These are phyloP conservation scores for Didymella glomerata DNA, from an alignment of 2,329 filamentous ascomycete species.

Conservation along the genomic window DNA sequence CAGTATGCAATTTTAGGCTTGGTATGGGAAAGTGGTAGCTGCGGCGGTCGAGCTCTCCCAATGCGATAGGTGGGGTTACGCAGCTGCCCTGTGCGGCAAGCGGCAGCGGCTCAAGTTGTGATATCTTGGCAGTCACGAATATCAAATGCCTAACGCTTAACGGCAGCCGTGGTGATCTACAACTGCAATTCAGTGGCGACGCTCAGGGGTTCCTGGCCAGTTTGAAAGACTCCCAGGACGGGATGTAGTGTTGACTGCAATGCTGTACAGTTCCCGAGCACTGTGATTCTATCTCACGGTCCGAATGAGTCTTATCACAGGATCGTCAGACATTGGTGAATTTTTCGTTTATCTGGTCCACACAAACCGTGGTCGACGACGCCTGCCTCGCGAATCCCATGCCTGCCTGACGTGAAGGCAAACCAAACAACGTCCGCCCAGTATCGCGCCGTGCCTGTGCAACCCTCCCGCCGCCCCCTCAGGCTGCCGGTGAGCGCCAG, in stretches of 20 bases:
- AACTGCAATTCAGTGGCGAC: background rate
- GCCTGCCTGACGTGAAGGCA: conserved; percentile 3
- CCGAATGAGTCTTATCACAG: background rate
- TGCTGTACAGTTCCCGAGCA: background rate
- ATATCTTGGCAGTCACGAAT: conserved; percentile 9
- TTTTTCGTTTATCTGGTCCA: background rate
- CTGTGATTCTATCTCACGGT: background rate
- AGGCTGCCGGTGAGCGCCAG: background rate
- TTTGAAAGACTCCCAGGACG: background rate
- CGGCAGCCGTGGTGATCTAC: conserved; percentile 9
- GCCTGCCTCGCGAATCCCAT: background rate
- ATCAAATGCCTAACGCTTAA: background rate
- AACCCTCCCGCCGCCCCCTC: background rate
- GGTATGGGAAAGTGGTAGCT: conserved; percentile 9
- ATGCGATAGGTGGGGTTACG: conserved; percentile 18
- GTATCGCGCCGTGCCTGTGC: background rate
- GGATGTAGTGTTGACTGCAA: background rate
- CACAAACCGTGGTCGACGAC: background rate
- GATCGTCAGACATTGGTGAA: background rate
- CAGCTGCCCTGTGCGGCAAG: conserved; percentile 19
- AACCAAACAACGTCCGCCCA: background rate
- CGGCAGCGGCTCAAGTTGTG: conserved; percentile 8
- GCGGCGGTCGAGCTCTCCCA: conserved; percentile 16
- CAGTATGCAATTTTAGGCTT: background rate
- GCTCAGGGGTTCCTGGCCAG: conserved; percentile 6